phyloP scores from a whole-genome alignment of 345 rosid genomes.

The Camelina neglecta region DNA sequence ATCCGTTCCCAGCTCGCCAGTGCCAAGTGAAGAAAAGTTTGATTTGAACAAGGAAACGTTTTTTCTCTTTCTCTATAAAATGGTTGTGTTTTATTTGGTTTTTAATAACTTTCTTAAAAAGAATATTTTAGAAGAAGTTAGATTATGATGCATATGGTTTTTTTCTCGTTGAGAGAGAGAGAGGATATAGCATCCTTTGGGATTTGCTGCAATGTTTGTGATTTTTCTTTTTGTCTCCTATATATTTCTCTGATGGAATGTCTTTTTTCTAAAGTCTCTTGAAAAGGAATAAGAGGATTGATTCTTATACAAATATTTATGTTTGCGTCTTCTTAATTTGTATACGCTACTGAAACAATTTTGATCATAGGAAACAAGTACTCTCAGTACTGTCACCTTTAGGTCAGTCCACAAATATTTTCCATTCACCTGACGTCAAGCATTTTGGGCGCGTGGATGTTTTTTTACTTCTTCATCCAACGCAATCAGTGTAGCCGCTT shows the following conservation, averaged over 20 bases:
- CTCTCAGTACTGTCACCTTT: neutral
- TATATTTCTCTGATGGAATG: slow-evolving; percentile 29
- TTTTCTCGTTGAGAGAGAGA: slow-evolving; percentile 24
- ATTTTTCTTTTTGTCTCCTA: slow-evolving; percentile 6
- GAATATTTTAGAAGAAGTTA: slow-evolving; percentile 36
- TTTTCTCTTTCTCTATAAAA: slow-evolving; percentile 11
- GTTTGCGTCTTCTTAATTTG: neutral
- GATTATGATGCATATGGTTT: slow-evolving; percentile 40
- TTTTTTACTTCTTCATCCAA: neutral
- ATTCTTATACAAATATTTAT: slow-evolving; percentile 19
- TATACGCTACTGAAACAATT: neutral
- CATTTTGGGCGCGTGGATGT: neutral
- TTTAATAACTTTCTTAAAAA: slow-evolving; percentile 7
- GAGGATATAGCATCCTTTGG: slow-evolving; percentile 27
- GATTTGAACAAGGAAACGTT: slow-evolving; percentile 15
- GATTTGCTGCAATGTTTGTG: slow-evolving; percentile 29
- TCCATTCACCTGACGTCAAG: neutral
- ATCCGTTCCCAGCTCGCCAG: slow-evolving; percentile 94
- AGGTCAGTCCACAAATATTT: neutral
- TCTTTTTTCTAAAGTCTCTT: slow-evolving; percentile 32
- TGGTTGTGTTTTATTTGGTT: slow-evolving; percentile 42
- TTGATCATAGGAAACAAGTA: neutral
- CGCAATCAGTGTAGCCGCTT: neutral
- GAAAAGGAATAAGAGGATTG: slow-evolving; percentile 30
- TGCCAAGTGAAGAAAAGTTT: slow-evolving; percentile 66